Conservation (phyloP, 2,329 filamentous ascomycete genomes). For the Graphilbum fragrans region DNA sequence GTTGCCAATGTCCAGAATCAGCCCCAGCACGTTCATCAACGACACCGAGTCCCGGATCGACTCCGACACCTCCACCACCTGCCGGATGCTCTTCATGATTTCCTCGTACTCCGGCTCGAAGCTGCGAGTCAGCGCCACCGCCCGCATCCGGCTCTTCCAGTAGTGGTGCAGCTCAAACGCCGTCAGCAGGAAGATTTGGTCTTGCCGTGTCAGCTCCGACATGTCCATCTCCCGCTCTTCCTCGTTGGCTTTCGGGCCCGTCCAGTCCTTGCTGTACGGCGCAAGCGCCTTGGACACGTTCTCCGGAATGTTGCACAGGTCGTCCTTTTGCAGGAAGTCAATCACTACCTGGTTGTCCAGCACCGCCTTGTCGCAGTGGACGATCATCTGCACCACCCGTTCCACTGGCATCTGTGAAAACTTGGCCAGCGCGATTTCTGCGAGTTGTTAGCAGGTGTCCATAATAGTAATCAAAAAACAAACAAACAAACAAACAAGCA, state of each 20-base stretch:
- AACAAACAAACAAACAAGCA: not conserved
- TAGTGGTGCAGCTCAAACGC: constrained; percentile 94
- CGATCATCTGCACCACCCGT: constrained; percentile 82
- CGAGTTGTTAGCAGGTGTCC: constrained; percentile 17
- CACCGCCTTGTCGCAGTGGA: constrained; percentile 85
- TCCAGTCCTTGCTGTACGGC: constrained; percentile 95
- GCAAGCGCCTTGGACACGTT: constrained; percentile 86
- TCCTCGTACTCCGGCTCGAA: constrained; percentile 89
- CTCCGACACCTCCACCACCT: constrained; percentile 81
- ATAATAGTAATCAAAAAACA: not conserved
- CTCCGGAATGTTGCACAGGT: constrained; percentile 84
- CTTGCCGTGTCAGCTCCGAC: constrained; percentile 76
- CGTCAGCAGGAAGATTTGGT: constrained; percentile 89
- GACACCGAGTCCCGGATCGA: constrained; percentile 82
- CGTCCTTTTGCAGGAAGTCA: constrained; percentile 90
- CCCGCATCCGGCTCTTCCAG: constrained; percentile 96
- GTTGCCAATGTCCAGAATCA: constrained; percentile 96
- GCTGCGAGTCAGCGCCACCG: constrained; percentile 69
- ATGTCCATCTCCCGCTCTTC: constrained; percentile 79
- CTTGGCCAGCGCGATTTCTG: constrained; percentile 83
- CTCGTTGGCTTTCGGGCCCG: constrained; percentile 67
- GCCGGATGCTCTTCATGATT: constrained; percentile 70
- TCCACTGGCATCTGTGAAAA: constrained; percentile 78
- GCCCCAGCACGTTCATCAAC: constrained; percentile 87
- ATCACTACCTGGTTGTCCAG: constrained; percentile 85